Evolutionary conservation across 208 protist genomes (phyloP).

Genomic region (Angomonas ambiguus): DNA sequence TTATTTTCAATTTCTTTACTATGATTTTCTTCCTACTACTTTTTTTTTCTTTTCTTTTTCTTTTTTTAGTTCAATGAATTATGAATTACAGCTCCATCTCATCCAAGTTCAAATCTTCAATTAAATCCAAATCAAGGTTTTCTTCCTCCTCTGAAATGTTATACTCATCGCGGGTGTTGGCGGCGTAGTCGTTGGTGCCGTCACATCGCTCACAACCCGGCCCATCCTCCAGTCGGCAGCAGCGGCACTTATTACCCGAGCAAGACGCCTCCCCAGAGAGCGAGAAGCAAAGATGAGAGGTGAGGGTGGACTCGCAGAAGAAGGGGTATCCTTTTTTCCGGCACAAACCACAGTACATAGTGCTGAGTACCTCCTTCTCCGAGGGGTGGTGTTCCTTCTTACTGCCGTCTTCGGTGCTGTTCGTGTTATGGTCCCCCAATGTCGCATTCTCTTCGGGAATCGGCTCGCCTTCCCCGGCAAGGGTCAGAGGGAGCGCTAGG

Average conservation of each 20-base stretch:
- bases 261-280: background rate
- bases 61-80: background rate
- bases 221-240: background rate
- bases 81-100: background rate
- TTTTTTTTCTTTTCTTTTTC: slow-evolving; percentile 4
- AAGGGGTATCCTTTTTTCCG: background rate
- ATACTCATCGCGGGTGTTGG: background rate
- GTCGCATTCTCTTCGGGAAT: background rate
- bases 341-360: background rate
- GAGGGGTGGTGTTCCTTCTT: background rate
- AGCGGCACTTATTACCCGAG: background rate
- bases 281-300: background rate
- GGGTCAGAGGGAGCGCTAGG: background rate
- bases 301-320: background rate
- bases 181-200: background rate
- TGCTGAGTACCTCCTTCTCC: background rate
- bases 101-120: background rate
- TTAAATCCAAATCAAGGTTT: background rate
- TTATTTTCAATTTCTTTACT: background rate
- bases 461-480: too few species aligned
- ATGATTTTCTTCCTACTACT: background rate
- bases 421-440: background rate
- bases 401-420: background rate
- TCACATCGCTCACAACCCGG: background rate
- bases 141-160: background rate